phyloP scores from a whole-genome alignment of 129 eudicot species.

The carrot (Daucus carota) region DNA sequence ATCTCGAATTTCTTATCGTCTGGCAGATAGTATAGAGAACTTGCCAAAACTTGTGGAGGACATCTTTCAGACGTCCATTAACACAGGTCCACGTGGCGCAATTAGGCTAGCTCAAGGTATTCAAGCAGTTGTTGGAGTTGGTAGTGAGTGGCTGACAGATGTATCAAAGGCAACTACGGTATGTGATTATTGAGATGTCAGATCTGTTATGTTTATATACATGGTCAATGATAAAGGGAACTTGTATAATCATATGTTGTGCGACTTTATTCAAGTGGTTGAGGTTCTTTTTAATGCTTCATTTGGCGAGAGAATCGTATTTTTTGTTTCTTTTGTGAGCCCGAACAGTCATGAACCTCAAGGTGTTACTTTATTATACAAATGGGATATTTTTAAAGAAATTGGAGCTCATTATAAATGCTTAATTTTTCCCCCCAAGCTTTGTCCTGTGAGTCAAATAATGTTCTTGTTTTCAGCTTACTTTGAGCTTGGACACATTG shows the following conservation, averaged over 20 bases:
- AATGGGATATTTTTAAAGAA: no score
- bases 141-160: slow-evolving; percentile 93
- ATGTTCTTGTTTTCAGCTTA: not conserved
- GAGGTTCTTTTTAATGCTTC: no score
- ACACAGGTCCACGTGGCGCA: slow-evolving; percentile 97
- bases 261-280: no score
- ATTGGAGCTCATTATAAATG: not conserved
- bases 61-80: slow-evolving; percentile 77
- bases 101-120: slow-evolving; percentile 87
- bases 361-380: no score
- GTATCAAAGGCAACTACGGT: slow-evolving; percentile 58
- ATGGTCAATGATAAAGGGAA: no score
- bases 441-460: not conserved
- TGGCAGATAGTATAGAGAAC: slow-evolving; percentile 62
- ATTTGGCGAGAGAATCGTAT: no score
- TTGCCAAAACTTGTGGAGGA: slow-evolving; percentile 95
- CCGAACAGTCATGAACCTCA: no score
- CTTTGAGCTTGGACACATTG: not conserved
- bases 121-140: slow-evolving; percentile 94
- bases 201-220: not conserved
- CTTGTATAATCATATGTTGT: no score
- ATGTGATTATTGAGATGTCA: slow-evolving; percentile 2
- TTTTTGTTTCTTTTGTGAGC: no score
- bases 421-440: not conserved
- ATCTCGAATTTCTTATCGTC: not conserved